These are phyloP conservation scores for Stephanodiscus minutulus DNA, from an alignment of 108 stramenopile genomes.

Conservation along the genomic window DNA sequence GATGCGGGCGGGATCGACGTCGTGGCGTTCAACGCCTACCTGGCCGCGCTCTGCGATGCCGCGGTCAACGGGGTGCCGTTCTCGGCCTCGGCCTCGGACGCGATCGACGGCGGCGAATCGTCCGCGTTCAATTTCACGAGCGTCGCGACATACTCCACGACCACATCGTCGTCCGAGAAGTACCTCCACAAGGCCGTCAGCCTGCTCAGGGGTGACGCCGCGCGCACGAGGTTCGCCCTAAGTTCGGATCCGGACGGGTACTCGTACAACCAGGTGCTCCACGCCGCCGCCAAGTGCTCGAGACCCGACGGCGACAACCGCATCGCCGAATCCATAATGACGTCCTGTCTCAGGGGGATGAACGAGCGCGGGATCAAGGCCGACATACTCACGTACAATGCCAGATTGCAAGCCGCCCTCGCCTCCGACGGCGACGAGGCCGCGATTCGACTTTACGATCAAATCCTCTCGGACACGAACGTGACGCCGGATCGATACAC, in stretches of 20 bases:
- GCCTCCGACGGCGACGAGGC: slow-evolving; percentile 25
- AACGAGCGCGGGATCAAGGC: slow-evolving; percentile 39
- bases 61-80: slow-evolving; percentile 35
- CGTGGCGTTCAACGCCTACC: slow-evolving; percentile 74
- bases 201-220: slow-evolving; percentile 34
- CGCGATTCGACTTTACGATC: slow-evolving; percentile 48
- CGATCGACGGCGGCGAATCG: slow-evolving; percentile 1
- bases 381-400: slow-evolving; percentile 70
- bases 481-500: slow-evolving; percentile 67
- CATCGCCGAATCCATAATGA: slow-evolving; percentile 20
- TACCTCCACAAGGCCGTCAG: slow-evolving; percentile 41
- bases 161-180: slow-evolving; percentile 36
- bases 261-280: slow-evolving; percentile 62
- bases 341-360: slow-evolving; percentile 50
- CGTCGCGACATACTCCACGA: slow-evolving; percentile 19
- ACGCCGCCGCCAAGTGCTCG: slow-evolving; percentile 58
- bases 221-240: slow-evolving; percentile 26
- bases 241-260: slow-evolving; percentile 48
- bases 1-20: slow-evolving; percentile 24
- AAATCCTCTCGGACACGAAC: slow-evolving; percentile 34
- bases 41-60: slow-evolving; percentile 67
- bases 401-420: slow-evolving; percentile 49
- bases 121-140: slow-evolving; percentile 18
- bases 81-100: slow-evolving; percentile 1
- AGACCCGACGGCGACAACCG: slow-evolving; percentile 39